Percentiles rank a stretch among this genome's conserved stretches.
phyloP scores from a whole-genome alignment of 352 stramenopile genomes.

The Blastocystis sp. region DNA sequence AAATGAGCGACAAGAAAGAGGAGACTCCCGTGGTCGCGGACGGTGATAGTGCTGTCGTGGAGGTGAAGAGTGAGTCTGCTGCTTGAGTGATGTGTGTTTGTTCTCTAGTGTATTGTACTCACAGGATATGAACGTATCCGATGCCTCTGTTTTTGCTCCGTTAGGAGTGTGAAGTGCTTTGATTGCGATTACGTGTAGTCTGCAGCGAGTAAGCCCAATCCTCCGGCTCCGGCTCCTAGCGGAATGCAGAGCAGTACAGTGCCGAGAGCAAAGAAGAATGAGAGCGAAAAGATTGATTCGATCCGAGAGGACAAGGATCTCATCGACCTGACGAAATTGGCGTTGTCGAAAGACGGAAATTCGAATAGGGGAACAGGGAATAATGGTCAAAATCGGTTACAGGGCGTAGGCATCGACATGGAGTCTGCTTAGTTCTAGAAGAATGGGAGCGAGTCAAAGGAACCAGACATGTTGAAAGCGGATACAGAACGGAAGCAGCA shows the following conservation, averaged over 20 bases:
- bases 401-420: too few relatives aligned
- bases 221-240: not conserved
- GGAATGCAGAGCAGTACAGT: not conserved
- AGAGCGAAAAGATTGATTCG: conserved; percentile 40
- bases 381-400: not conserved
- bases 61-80: too few relatives aligned
- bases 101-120: too few relatives aligned
- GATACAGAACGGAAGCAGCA: conserved; percentile 67
- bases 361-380: not conserved
- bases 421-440: too few relatives aligned
- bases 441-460: not conserved
- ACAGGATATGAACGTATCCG: not conserved
- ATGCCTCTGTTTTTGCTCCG: conserved; percentile 58
- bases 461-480: conserved; percentile 7
- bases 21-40: too few relatives aligned
- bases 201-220: not conserved
- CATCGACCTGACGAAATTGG: conserved; percentile 33
- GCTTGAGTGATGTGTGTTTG: too few relatives aligned
- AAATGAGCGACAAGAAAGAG: conserved; percentile 43
- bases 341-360: not conserved
- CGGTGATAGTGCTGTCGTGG: too few relatives aligned
- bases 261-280: not conserved
- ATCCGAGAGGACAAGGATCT: conserved; percentile 37
- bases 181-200: not conserved
- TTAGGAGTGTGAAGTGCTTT: not conserved